Base-by-base conservation (phyloP, 2,329 filamentous ascomycete genomes). In the Nemania serpens region DNA sequence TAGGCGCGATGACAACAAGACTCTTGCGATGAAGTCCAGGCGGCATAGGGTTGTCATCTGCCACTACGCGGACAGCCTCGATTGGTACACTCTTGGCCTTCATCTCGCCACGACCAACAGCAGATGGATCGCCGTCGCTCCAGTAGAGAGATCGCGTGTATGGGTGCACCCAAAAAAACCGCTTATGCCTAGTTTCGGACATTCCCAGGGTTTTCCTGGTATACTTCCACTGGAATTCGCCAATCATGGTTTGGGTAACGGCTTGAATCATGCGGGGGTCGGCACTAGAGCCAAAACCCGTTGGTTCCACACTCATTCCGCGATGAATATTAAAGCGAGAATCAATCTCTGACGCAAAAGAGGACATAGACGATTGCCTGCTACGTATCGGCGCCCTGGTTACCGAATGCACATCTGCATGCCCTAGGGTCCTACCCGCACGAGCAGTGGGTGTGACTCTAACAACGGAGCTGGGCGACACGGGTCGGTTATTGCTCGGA, bases 221-320 rank as follows among this genome's bases (percentile, higher is more conserved):
- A 77, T 99, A 99, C 76, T 99, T 99, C 95, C 95, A 99, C 42
- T 99, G 82, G 75, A 94, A 98, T 75, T 99, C 95, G 58, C 95
- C 95, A 72, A 99, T 98, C 95, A 99, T 99, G 17, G 95, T 98
- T 77, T 99, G 94, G 2, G 95, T 99, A 67, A 99, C 97, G 50
- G 95, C 95, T 78, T 97, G 93, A 68, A 99, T 98, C 93, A 99
- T 97, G 69, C 94, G 91, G 64, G 94, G 94, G 77, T 99, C 95
- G 5, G 93, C 96, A 65, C 85, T 85, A 18, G 87, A 81, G 10
- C 87, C 85, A 62, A 95, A 84, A 13, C 88, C 88, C 48, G 79
- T 76, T 6, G 80, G 70, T 46, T 78, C 79, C 55, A 86, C 80
- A 46, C 79, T 78, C 73, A 84, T 80, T 52, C 84, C 84, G 59